Conservation (phyloP, 2,329 filamentous ascomycete species). For the Fusarium clavum region DNA sequence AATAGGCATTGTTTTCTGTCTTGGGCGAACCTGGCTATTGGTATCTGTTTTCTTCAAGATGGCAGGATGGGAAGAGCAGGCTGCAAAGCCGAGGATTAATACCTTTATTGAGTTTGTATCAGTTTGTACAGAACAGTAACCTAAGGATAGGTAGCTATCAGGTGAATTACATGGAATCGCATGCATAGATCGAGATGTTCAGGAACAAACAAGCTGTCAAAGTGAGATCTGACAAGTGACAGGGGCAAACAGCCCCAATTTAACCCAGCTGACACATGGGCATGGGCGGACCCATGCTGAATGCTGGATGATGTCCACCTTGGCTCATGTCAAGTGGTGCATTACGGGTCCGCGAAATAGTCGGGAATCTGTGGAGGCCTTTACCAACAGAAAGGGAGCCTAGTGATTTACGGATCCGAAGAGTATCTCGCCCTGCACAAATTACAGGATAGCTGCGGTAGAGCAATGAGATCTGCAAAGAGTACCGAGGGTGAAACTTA, state of each 20-base stretch:
- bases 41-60: constrained; percentile 16
- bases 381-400: not conserved
- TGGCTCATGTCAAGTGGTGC: constrained; percentile 1
- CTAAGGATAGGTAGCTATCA: constrained; percentile 3
- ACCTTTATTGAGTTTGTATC: constrained; percentile 8
- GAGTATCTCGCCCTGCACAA: not conserved
- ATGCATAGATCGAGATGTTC: constrained; percentile 25
- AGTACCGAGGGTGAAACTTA: not conserved
- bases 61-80: not conserved
- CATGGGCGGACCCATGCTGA: constrained; percentile 9
- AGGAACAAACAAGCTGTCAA: constrained; percentile 15
- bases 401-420: not conserved
- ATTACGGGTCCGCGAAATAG: not conserved
- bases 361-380: not conserved
- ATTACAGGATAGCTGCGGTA: not conserved
- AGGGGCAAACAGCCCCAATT: not conserved
- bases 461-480: not conserved
- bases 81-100: constrained; percentile 28
- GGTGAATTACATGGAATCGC: constrained; percentile 26
- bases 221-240: constrained; percentile 37
- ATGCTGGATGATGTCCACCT: not conserved
- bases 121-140: constrained; percentile 16
- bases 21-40: constrained; percentile 34
- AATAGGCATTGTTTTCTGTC: constrained; percentile 31
- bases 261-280: not conserved